Conservation (phyloP, 306 rosid species). For the Acacia melanoxylon region DNA sequence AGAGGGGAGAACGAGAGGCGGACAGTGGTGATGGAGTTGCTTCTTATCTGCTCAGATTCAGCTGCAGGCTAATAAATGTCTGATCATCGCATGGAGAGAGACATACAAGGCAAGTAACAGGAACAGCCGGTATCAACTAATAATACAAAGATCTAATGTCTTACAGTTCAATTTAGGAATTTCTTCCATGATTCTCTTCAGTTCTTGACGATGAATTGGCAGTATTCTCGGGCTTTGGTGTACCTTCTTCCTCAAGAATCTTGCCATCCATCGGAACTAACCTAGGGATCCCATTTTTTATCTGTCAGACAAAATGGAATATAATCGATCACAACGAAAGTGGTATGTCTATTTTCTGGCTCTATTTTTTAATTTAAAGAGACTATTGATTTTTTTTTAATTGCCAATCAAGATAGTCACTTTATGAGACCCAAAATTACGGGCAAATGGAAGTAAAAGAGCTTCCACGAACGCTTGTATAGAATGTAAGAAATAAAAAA, state of each 20-base stretch:
- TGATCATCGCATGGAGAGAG: slow-evolving; percentile 2
- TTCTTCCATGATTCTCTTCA: slow-evolving; percentile 33
- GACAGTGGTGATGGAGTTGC: background rate
- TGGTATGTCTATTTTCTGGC: background rate
- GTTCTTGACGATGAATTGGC: slow-evolving; percentile 29
- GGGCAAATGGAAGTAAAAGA: background rate
- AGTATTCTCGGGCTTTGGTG: slow-evolving; percentile 37
- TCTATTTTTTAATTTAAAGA: background rate
- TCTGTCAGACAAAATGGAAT: slow-evolving; percentile 40
- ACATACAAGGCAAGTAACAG: background rate
- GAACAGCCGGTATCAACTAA: background rate
- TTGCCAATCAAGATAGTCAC: background rate
- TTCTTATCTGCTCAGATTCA: slow-evolving; percentile 4
- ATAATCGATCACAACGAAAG: background rate
- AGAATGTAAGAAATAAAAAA: background rate
- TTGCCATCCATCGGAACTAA: slow-evolving; percentile 83
- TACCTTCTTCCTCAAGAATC: slow-evolving; percentile 56
- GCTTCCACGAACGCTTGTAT: background rate
- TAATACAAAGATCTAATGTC: background rate
- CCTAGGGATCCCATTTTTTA: slow-evolving; percentile 77
- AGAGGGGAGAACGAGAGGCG: background rate
- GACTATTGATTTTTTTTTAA: background rate
- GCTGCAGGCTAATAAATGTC: background rate
- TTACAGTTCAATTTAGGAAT: slow-evolving; percentile 1
- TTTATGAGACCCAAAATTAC: background rate